A percentile compares a stretch with the other conserved stretches of the same genome.
phyloP scores from a whole-genome alignment of 2,329 filamentous ascomycete species.

The Cercospora beticola region DNA sequence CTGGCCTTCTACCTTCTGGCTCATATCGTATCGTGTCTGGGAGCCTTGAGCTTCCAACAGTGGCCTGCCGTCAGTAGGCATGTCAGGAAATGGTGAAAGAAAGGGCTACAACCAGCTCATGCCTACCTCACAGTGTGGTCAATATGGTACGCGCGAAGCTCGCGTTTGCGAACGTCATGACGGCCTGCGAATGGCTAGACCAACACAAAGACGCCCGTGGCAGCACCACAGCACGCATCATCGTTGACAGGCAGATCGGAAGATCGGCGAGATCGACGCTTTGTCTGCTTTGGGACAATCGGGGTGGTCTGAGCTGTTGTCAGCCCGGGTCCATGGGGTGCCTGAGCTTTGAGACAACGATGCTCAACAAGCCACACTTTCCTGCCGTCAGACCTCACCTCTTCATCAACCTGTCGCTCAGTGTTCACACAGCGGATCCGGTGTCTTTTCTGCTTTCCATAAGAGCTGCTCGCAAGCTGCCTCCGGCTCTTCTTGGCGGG shows the following conservation, averaged over 20 bases:
- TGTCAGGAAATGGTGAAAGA: background rate
- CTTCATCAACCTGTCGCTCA: background rate
- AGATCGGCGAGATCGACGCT: conserved; percentile 8
- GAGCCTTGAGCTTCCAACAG: conserved; percentile 33
- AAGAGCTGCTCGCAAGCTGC: background rate
- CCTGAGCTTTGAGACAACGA: background rate
- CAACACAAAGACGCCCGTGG: conserved; percentile 1
- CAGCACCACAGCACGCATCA: background rate
- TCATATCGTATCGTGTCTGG: conserved; percentile 40
- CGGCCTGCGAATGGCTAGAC: background rate
- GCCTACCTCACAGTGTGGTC: background rate
- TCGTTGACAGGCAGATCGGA: background rate
- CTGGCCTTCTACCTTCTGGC: conserved; percentile 38
- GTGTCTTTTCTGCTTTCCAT: no score
- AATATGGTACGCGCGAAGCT: conserved; percentile 7
- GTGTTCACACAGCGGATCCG: background rate
- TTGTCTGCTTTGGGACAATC: background rate
- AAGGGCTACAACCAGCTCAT: background rate
- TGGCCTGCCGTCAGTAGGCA: conserved; percentile 29
- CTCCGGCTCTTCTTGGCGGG: background rate
- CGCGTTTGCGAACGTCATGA: conserved; percentile 4
- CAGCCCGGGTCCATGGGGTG: background rate
- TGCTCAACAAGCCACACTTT: background rate
- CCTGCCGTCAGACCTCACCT: background rate
- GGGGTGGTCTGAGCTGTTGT: background rate